Evolutionary conservation across 2,329 filamentous ascomycete species (phyloP).

Genomic region (Cladosporium sp.): DNA sequence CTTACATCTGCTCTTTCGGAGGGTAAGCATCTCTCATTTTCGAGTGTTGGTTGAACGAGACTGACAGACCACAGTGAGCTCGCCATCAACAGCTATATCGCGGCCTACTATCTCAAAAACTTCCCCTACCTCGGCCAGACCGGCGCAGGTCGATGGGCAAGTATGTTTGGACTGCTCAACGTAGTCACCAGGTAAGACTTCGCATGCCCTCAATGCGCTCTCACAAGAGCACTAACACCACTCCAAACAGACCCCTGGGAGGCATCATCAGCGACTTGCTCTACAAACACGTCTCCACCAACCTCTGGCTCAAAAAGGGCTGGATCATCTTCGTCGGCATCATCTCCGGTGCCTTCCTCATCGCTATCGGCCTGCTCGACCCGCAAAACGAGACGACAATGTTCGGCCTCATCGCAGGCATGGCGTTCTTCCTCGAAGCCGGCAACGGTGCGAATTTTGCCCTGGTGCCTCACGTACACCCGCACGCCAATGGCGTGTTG

Average conservation of each 20-base stretch:
- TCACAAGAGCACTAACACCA: too few relatives aligned
- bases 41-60: background rate
- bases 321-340: conserved; percentile 59
- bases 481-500: conserved; percentile 70
- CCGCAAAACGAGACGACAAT: conserved; percentile 63
- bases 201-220: too few relatives aligned
- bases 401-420: conserved; percentile 72
- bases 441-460: conserved; percentile 83
- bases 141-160: conserved; percentile 58
- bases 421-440: conserved; percentile 77
- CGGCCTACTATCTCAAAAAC: conserved; percentile 58
- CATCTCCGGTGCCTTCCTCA: conserved; percentile 57
- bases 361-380: conserved; percentile 62
- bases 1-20: conserved; percentile 60
- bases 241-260: conserved; percentile 55
- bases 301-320: conserved; percentile 63
- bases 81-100: conserved; percentile 59
- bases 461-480: conserved; percentile 81
- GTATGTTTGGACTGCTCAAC: conserved; percentile 73
- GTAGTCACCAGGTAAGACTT: conserved; percentile 56
- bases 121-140: conserved; percentile 58
- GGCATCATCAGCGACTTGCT: conserved; percentile 60
- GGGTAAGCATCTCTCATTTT: conserved; percentile 22
- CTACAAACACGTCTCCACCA: conserved; percentile 50
- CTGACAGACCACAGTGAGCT: conserved; percentile 44